Base-by-base conservation (phyloP, 2,329 filamentous ascomycete species). In the Podosphaera xanthii region DNA sequence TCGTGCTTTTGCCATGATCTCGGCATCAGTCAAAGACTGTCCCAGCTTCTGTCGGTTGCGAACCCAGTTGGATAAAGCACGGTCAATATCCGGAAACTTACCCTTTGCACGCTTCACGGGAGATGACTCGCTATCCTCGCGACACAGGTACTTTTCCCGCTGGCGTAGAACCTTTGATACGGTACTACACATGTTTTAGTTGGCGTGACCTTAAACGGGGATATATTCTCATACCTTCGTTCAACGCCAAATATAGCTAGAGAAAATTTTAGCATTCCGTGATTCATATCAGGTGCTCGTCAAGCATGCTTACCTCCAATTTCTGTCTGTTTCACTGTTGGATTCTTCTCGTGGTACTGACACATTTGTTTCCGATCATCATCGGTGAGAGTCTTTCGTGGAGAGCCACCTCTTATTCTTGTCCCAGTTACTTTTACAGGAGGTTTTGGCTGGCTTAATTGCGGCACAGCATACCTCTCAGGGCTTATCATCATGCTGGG, bases 121-220 rank as follows among this genome's bases (percentile, higher is more conserved):
- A 52, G 89, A 91, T 65, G 78, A 80, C 69, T 77, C 87, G 64
- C 83, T 85, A 70, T 87, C 89, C 67, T 87, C 87, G 59, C 82
- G 81, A 67, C 84, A 86, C 14, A 97, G 78, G 71, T 94, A 97
- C 70, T 94, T 92, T 63, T 98, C 92, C 73, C 91, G 94, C 68
- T 95, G 84, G 59, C 91, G 83, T 63, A 98, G 72, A 59, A 97
- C 92, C 70, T 98, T 98, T 59, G 92, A 98, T n/a, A 98, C 92
- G 56, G 92, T 98, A 74, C 92, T 98, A 70, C 7, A 30, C 46
- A 4, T 9, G 33, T 10, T n/a, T 55, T 58, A 58, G 49, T 54
- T 60, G 72, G 67, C 60, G 57, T 55, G 52, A 64, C 57, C 60
- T 59, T 67, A 62, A 64, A 62, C 55, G 48, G 31, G 58, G 4